These are phyloP conservation scores for Chimonanthus praecox DNA, from an alignment of 164 flowering plant species.

Conservation along the genomic window DNA sequence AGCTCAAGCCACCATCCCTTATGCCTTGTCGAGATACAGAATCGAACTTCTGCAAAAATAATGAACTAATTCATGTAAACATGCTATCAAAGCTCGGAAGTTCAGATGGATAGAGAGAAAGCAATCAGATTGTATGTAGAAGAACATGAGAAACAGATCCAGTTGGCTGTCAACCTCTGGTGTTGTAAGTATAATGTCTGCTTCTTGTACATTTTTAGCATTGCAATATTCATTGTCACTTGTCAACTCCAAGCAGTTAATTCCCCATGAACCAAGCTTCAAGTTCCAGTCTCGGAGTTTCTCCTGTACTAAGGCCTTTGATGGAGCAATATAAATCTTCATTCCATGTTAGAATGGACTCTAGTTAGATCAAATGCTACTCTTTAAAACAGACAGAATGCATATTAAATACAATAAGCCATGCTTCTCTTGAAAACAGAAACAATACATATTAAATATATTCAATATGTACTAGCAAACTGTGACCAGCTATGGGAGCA, in stretches of 20 bases:
- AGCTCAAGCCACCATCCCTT: slow-evolving; percentile 88
- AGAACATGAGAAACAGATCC: not conserved
- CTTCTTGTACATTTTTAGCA: slow-evolving; percentile 62
- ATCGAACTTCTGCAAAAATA: slow-evolving; percentile 75
- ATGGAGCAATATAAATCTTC: slow-evolving; percentile 93
- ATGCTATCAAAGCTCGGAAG: slow-evolving; percentile 5
- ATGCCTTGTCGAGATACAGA: slow-evolving; percentile 82
- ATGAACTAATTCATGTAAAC: slow-evolving; percentile 6
- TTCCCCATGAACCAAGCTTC: slow-evolving; percentile 80
- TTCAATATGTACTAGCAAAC: not conserved
- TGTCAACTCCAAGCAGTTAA: slow-evolving; percentile 88
- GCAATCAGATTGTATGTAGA: not conserved
- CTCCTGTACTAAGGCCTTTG: slow-evolving; percentile 97
- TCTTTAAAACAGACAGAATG: not conserved
- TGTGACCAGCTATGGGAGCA: not conserved
- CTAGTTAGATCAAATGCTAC: not conserved
- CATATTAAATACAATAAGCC: not conserved
- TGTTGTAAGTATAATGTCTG: slow-evolving; percentile 84
- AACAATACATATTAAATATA: not conserved
- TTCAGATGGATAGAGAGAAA: not conserved
- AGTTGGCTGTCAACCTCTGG: slow-evolving; percentile 68
- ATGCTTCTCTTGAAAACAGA: not conserved
- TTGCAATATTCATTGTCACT: slow-evolving; percentile 79
- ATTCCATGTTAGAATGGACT: not conserved
- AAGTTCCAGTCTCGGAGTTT: slow-evolving; percentile 89